Evolutionary conservation across 2,329 filamentous ascomycete genomes (phyloP).

Genomic region (Daldinia eschscholtzii): DNA sequence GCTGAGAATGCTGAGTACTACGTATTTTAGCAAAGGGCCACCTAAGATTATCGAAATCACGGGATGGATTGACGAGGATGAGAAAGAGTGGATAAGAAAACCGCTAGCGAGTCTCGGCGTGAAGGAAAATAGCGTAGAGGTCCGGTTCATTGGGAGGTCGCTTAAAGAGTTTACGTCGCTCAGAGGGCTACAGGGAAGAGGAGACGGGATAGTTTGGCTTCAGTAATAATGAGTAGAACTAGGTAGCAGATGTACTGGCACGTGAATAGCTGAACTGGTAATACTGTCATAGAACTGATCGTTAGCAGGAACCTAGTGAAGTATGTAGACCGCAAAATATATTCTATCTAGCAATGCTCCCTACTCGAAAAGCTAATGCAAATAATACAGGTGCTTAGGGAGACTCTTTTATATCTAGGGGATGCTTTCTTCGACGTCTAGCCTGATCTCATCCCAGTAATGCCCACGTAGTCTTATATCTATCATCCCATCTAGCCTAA

Average conservation of each 20-base stretch:
- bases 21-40: neutral
- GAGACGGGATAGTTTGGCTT: too few relatives aligned
- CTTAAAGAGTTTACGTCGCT: neutral
- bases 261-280: too few relatives aligned
- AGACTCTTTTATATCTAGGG: neutral
- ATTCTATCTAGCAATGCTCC: neutral
- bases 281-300: neutral
- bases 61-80: constrained; percentile 13
- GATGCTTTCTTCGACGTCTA: neutral
- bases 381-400: neutral
- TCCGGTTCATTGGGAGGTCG: constrained; percentile 3
- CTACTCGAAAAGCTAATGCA: neutral
- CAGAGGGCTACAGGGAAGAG: too few relatives aligned
- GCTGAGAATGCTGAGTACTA: neutral
- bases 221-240: too few relatives aligned
- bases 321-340: too few relatives aligned
- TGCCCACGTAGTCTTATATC: neutral
- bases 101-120: too few relatives aligned
- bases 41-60: constrained; percentile 8
- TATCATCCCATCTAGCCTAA: neutral
- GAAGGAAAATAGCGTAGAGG: neutral
- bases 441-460: neutral
- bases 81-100: neutral
- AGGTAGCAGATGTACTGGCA: too few relatives aligned
- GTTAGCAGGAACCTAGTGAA: neutral